phyloP scores from a whole-genome alignment of 306 rosid genomes.

The Casuarina glauca region DNA sequence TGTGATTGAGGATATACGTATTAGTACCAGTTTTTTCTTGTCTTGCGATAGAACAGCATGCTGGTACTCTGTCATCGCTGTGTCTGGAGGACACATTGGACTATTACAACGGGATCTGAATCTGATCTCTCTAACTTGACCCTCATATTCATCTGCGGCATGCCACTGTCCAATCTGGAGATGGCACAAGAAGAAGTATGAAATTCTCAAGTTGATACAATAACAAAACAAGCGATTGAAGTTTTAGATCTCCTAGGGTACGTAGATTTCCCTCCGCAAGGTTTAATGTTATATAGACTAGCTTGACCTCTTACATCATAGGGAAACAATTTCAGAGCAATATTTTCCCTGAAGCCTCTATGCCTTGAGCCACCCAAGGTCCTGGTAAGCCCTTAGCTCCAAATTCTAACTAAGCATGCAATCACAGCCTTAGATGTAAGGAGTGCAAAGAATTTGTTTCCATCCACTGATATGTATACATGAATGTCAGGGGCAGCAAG shows the following conservation, averaged over 20 bases:
- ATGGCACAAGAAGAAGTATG: slow-evolving; percentile 26
- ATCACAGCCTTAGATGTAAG: not conserved
- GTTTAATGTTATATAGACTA: not conserved
- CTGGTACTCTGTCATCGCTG: slow-evolving; percentile 98
- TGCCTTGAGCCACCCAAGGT: not conserved
- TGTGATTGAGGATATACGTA: slow-evolving; percentile 22
- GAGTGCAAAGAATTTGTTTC: not conserved
- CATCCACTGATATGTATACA: not conserved
- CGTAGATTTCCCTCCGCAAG: not conserved
- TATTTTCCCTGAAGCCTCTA: not conserved
- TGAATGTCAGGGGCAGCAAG: not conserved
- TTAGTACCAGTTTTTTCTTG: slow-evolving; percentile 69
- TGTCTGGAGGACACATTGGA: slow-evolving; percentile 99
- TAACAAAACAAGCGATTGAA: not conserved
- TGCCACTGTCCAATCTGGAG: slow-evolving; percentile 98
- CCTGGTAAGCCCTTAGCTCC: not conserved
- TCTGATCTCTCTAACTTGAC: slow-evolving; percentile 90
- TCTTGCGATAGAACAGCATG: slow-evolving; percentile 75
- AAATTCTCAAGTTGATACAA: slow-evolving; percentile 20
- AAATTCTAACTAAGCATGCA: not conserved
- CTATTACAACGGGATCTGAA: slow-evolving; percentile 89
- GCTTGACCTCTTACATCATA: not conserved
- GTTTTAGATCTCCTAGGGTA: not conserved
- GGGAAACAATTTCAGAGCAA: not conserved
- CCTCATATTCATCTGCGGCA: slow-evolving; percentile 83